phyloP scores from a whole-genome alignment of 768 basidiomycete genomes.

The Cystobasidium onofrii region DNA sequence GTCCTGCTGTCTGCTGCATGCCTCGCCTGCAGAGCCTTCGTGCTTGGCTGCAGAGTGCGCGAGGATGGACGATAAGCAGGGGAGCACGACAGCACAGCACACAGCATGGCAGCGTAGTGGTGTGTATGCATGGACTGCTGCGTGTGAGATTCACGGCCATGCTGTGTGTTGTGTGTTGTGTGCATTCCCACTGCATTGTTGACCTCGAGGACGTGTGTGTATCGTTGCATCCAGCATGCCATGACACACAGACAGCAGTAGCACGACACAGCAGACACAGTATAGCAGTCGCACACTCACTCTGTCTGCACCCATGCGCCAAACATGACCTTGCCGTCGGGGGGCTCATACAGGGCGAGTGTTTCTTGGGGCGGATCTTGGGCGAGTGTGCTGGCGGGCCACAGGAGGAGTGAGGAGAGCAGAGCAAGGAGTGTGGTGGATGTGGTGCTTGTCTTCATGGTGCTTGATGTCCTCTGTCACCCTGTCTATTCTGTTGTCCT shows the following conservation, averaged over 20 bases:
- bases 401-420: neutral
- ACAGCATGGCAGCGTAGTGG: neutral
- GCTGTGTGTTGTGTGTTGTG: neutral
- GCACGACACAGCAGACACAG: neutral
- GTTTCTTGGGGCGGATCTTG: neutral
- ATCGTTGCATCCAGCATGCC: neutral
- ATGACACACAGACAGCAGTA: neutral
- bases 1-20: neutral
- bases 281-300: constrained; percentile 27
- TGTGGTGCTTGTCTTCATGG: neutral
- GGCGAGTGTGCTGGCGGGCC: neutral
- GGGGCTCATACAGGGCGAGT: constrained; percentile 36
- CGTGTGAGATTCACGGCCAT: too few relatives aligned
- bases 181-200: neutral
- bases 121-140: neutral
- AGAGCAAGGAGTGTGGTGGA: neutral
- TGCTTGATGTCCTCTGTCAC: too few relatives aligned
- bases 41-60: neutral
- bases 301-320: constrained; percentile 41
- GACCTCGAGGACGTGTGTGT: neutral
- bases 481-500: too few relatives aligned
- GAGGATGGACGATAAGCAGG: neutral
- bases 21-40: neutral
- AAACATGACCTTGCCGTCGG: constrained; percentile 37
- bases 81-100: neutral